phyloP scores from a whole-genome alignment of 805 yeast genomes.

The Komagataella phaffii region DNA sequence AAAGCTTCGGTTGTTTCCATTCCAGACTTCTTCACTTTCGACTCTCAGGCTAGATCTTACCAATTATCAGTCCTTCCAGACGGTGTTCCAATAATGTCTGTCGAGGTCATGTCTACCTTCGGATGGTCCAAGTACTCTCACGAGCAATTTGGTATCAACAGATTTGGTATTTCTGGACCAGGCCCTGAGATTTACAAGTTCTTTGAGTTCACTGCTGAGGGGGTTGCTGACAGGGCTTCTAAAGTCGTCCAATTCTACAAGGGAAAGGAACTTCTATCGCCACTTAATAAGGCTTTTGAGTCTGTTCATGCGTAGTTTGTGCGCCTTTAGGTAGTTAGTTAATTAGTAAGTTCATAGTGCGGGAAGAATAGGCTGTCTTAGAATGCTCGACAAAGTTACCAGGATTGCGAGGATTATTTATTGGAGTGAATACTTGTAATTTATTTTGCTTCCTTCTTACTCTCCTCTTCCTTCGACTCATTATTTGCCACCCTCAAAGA shows the following conservation, averaged over 20 bases:
- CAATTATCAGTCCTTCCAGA: slow-evolving; percentile 83
- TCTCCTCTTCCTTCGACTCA: neutral
- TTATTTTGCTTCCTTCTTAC: neutral
- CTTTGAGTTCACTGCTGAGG: slow-evolving; percentile 89
- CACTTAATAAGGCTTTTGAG: slow-evolving; percentile 69
- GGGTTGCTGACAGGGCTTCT: slow-evolving; percentile 74
- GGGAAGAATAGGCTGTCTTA: neutral
- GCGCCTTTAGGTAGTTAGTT: neutral
- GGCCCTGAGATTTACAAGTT: slow-evolving; percentile 68
- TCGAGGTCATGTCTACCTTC: slow-evolving; percentile 82
- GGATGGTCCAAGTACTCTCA: slow-evolving; percentile 96
- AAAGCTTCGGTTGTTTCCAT: slow-evolving; percentile 78
- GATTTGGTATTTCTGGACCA: slow-evolving; percentile 95
- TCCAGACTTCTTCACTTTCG: slow-evolving; percentile 89
- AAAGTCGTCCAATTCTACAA: slow-evolving; percentile 74
- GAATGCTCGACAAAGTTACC: neutral
- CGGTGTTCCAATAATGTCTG: slow-evolving; percentile 83
- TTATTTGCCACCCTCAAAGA: neutral
- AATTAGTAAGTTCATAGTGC: neutral
- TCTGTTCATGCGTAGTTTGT: slow-evolving; percentile 1
- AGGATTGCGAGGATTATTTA: neutral
- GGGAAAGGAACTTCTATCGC: slow-evolving; percentile 61
- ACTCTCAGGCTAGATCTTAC: slow-evolving; percentile 71
- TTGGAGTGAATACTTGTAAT: slow-evolving; percentile 1
- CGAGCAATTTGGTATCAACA: slow-evolving; percentile 89